Evolutionary conservation across 768 basidiomycete species (phyloP), one percentile per base, ranked within the genome.

Genomic region (Termitomyces sp.): DNA sequence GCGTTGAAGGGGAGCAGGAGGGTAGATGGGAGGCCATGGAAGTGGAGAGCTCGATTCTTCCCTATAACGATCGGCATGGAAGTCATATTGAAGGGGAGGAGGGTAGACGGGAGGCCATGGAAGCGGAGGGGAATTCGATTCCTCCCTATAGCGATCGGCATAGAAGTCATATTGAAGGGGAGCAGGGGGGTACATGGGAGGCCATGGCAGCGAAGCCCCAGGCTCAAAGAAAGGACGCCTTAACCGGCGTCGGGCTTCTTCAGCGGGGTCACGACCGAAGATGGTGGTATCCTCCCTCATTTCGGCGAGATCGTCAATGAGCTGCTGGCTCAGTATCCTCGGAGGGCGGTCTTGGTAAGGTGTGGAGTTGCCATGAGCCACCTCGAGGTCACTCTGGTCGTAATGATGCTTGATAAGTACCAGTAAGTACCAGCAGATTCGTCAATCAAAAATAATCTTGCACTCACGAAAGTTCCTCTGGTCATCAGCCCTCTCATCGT

Each of bases 221-320:
- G 55, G 42, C n/a, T 42, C 41, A 32, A 19, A 35, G 14, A 44
- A 16, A 2, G 55, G 41, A 14, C 37, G 25, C 37, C 14, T 51
- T 23, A 17, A 27, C 11, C 47, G n/a, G 23, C 11, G 14, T 34
- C 14, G 35, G 19, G 42, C 50, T n/a, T 47, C 44, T 5, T 19
- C 45, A n/a, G 23, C 25, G 11, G 39, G 11, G 46, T 48, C 16
- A 19, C 39, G 21, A 14, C 32, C 28, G 28, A 47, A 14, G n/a
- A 42, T 32, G 19, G 30, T 53, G 25, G 59, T 53, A 5, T 40
- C 25, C 14, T 44, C 28, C 28, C 59, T 56, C 11, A 56, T 41
- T 5, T 56, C 51, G 5, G 59, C 48, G 9, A 59, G 37, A 47
- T 51, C 54, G 10, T 48, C 14, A 47, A 46, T 40, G 49, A 56